A percentile compares a stretch with the other conserved stretches of the same genome.
These are phyloP conservation scores for Porcisia deanei DNA, from an alignment of 208 protist species.

Conservation along the genomic window DNA sequence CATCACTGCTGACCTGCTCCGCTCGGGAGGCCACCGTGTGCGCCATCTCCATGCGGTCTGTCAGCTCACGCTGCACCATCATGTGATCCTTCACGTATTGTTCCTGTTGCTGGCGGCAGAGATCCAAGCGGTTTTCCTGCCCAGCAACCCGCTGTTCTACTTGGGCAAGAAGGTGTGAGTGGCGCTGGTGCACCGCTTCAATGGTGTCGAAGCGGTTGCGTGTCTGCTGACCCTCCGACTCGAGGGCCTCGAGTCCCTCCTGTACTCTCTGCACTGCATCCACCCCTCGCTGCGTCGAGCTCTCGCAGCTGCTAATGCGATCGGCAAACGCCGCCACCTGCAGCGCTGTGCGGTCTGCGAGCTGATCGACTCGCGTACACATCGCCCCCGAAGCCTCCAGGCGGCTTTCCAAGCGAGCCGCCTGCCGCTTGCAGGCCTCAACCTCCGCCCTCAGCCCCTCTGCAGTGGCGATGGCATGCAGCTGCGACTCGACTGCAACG, in stretches of 20 bases:
- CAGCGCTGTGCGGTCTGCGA: slow-evolving; percentile 37
- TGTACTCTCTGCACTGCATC: slow-evolving; percentile 26
- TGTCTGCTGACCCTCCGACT: slow-evolving; percentile 16
- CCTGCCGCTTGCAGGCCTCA: slow-evolving; percentile 58
- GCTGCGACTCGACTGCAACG: slow-evolving; percentile 54
- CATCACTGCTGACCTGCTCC: slow-evolving; percentile 53
- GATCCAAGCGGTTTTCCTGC: slow-evolving; percentile 32
- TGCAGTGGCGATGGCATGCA: slow-evolving; percentile 48
- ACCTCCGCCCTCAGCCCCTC: slow-evolving; percentile 67
- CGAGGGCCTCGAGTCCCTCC: slow-evolving; percentile 29
- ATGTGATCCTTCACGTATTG: slow-evolving; percentile 50
- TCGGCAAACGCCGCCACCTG: slow-evolving; percentile 32
- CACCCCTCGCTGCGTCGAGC: slow-evolving; percentile 13
- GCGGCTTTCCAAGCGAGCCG: slow-evolving; percentile 58
- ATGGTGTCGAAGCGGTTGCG: slow-evolving; percentile 2
- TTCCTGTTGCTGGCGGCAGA: slow-evolving; percentile 52
- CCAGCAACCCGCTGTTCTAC: slow-evolving; percentile 49
- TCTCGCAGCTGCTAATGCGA: slow-evolving; percentile 39
- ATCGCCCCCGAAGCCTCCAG: slow-evolving; percentile 52
- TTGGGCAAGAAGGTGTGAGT: slow-evolving; percentile 23
- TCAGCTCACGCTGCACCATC: slow-evolving; percentile 44
- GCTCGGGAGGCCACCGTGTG: slow-evolving; percentile 48
- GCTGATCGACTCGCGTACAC: slow-evolving; percentile 49
- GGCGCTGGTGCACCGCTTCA: slow-evolving; percentile 19
- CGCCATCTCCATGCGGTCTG: slow-evolving; percentile 46